These are phyloP conservation scores for Ogataea naganishii DNA, from an alignment of 805 yeast genomes.

Conservation along the genomic window DNA sequence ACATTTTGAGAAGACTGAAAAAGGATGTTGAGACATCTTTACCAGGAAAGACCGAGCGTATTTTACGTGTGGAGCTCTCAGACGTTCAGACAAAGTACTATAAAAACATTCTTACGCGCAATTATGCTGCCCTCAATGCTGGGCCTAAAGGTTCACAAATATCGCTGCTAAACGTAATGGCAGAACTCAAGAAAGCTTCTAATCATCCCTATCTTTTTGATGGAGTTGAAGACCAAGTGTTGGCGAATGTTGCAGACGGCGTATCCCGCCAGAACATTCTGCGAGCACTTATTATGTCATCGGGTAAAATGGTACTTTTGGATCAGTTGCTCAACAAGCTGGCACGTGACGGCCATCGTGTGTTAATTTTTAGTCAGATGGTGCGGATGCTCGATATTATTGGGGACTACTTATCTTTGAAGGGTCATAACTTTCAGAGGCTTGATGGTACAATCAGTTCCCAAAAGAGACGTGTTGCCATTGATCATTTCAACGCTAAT, in stretches of 20 bases:
- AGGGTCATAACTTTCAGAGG: slow-evolving; percentile 84
- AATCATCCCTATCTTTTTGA: slow-evolving; percentile 96
- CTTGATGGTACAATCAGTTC: slow-evolving; percentile 96
- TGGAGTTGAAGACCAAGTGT: slow-evolving; percentile 79
- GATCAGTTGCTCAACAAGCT: slow-evolving; percentile 83
- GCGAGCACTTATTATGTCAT: slow-evolving; percentile 91
- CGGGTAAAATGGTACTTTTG: slow-evolving; percentile 95
- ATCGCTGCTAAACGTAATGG: slow-evolving; percentile 84
- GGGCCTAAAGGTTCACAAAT: slow-evolving; percentile 77
- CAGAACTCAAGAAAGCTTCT: slow-evolving; percentile 92
- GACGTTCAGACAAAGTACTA: slow-evolving; percentile 94
- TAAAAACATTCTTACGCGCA: slow-evolving; percentile 85
- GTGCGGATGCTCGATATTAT: slow-evolving; percentile 91
- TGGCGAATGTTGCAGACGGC: slow-evolving; percentile 53
- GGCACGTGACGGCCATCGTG: slow-evolving; percentile 92
- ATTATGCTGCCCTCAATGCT: slow-evolving; percentile 83
- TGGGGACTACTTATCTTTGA: slow-evolving; percentile 84
- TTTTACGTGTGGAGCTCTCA: slow-evolving; percentile 87
- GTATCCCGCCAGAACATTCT: slow-evolving; percentile 68
- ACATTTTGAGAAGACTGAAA: slow-evolving; percentile 84
- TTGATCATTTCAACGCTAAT: slow-evolving; percentile 93
- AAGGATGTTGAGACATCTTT: slow-evolving; percentile 96
- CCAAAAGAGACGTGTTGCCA: slow-evolving; percentile 84
- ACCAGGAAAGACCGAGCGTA: slow-evolving; percentile 93
- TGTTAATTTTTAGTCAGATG: slow-evolving; percentile 93